Base-by-base conservation (phyloP, 2,329 filamentous ascomycete species). In the Didymella arachidicola region DNA sequence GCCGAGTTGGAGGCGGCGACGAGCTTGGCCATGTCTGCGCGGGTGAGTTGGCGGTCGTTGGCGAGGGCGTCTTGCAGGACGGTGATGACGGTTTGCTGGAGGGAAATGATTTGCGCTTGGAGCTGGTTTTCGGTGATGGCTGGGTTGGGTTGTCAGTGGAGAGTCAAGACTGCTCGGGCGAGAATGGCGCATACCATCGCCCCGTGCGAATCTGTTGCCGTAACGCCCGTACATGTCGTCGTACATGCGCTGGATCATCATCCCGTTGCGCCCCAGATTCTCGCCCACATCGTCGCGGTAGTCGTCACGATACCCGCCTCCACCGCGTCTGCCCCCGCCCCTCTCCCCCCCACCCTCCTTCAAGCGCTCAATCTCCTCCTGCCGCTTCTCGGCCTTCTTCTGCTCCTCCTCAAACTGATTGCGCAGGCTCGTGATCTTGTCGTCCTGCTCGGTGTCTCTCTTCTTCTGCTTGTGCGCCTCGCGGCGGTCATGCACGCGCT, bases 21-120 rank as follows among this genome's bases (percentile, higher is more conserved):
- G 8, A 80, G 70, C 47, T 76, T 78, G 8, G 73, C 68, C 64
- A 78, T 74, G 61, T 80, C 78, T 51, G 71, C 66, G 49, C 73
- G 75, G 12, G 73, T 73, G 16, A 79, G 70, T 29, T 72, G 70
- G 16, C 78, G 77, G 39, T 77, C 77, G 59, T 74, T 77, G 57
- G 73, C 71, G 25, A 79, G 67, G n/a, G 79, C 79, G 47, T 79
- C 78, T 68, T 80, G 78, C 16, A 80, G 72, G 45, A 80, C 74
- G 32, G 69, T 69, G 59, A 80, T 80, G 54, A 80, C 79, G 11
- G 78, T 79, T 41, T 79, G 77, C 55, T 80, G 78, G 18, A 80
- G 73, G 11, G 71, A 64, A 45, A 80, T 79, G 60, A 79, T 76
- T 53, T 79, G 78, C 11, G 74, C 74, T 63, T 79, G 78, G 27